A percentile compares a stretch with the other conserved stretches of the same genome.
Conservation (phyloP, 1,284 basidiomycete genomes). For the Pholiota adiposa region DNA sequence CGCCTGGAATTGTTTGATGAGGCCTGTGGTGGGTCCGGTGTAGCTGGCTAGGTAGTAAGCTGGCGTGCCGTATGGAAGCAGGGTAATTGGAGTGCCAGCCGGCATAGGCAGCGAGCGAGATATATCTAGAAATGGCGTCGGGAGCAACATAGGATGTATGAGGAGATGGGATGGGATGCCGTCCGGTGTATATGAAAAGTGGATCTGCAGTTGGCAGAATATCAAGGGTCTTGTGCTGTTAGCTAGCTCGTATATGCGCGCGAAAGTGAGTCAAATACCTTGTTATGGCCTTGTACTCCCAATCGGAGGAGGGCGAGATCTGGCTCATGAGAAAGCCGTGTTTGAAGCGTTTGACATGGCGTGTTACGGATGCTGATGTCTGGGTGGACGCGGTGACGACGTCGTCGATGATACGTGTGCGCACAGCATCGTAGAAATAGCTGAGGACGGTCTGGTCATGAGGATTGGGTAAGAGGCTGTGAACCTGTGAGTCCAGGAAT, state of each 20-base stretch:
- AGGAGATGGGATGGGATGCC: conserved; percentile 47
- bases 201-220: conserved; percentile 62
- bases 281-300: conserved; percentile 56
- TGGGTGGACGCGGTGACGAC: conserved; percentile 44
- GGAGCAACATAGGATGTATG: conserved; percentile 60
- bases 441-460: conserved; percentile 43
- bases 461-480: conserved; percentile 36
- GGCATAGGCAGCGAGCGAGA: conserved; percentile 43
- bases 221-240: conserved; percentile 51
- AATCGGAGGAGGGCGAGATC: conserved; percentile 49
- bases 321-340: conserved; percentile 64
- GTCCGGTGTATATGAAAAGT: conserved; percentile 39
- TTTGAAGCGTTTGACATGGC: conserved; percentile 49
- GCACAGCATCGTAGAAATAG: conserved; percentile 47
- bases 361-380: conserved; percentile 23
- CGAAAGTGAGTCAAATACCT: conserved; percentile 37
- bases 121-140: conserved; percentile 50
- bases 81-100: conserved; percentile 64
- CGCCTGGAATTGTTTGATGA: conserved; percentile 65
- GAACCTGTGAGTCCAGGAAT: conserved; percentile 38
- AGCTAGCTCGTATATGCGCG: conserved; percentile 17
- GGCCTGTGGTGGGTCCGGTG: conserved; percentile 60
- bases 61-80: conserved; percentile 72
- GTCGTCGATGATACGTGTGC: conserved; percentile 57
- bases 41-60: conserved; percentile 73